phyloP scores from a whole-genome alignment of 1,284 basidiomycete species.

The Ganoderma multipileum region DNA sequence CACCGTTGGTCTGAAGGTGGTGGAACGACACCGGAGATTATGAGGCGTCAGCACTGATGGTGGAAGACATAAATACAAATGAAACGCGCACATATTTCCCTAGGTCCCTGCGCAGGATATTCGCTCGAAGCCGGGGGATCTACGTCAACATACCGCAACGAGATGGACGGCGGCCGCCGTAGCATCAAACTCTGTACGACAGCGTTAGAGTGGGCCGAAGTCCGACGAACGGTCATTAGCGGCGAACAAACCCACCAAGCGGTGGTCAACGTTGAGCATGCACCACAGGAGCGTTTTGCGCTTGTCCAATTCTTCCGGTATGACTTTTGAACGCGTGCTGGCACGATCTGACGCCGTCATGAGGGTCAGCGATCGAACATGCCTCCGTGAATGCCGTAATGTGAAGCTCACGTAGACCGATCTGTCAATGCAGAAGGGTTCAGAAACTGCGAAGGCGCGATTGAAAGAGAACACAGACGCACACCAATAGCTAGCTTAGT shows the following conservation, averaged over 20 bases:
- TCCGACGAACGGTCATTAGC: neutral
- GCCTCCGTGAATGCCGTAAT: neutral
- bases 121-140: slow-evolving; percentile 34
- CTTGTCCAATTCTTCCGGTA: slow-evolving; percentile 58
- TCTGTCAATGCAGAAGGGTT: slow-evolving; percentile 44
- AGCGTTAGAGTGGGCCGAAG: neutral
- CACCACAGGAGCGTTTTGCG: slow-evolving; percentile 67
- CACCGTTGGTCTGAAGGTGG: slow-evolving; percentile 37
- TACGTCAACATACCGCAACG: slow-evolving; percentile 37
- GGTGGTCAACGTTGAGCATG: slow-evolving; percentile 58
- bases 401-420: slow-evolving; percentile 59
- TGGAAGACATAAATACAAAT: slow-evolving; percentile 1
- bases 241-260: slow-evolving; percentile 45
- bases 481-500: slow-evolving; percentile 58
- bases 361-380: slow-evolving; percentile 12
- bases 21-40: neutral
- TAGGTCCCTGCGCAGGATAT: slow-evolving; percentile 23
- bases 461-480: slow-evolving; percentile 37
- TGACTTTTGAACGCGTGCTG: slow-evolving; percentile 58
- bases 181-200: slow-evolving; percentile 38
- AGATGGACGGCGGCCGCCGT: slow-evolving; percentile 40
- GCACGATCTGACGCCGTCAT: slow-evolving; percentile 57
- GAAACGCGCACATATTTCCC: slow-evolving; percentile 27
- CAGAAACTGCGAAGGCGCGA: slow-evolving; percentile 16
- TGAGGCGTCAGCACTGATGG: neutral